These are phyloP conservation scores for Rauvolfia tetraphylla DNA, from an alignment of 257 asterid genomes.

Conservation along the genomic window DNA sequence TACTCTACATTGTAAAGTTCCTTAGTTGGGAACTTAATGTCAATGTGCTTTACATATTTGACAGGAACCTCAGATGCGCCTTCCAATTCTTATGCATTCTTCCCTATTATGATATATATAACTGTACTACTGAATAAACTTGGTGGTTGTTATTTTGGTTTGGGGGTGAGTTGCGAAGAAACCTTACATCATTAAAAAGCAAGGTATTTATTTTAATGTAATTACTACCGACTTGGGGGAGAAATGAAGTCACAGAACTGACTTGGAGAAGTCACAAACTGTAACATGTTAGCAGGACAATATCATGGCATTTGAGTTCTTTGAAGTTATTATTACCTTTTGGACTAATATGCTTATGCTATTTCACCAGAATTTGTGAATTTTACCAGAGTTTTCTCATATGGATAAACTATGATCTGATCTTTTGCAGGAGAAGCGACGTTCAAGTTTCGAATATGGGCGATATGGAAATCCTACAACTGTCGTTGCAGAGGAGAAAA, in stretches of 20 bases:
- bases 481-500: slow-evolving; percentile 77
- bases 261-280: background rate
- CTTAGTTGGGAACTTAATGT: background rate
- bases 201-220: background rate
- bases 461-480: slow-evolving; percentile 92
- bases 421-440: slow-evolving; percentile 67
- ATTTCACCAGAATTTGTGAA: background rate
- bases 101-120: too few relatives aligned
- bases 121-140: too few relatives aligned
- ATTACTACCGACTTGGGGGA: too few relatives aligned
- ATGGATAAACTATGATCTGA: background rate
- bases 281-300: too few relatives aligned
- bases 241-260: too few relatives aligned
- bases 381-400: background rate
- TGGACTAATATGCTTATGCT: background rate
- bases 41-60: too few relatives aligned
- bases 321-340: background rate
- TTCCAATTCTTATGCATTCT: too few relatives aligned
- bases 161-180: too few relatives aligned
- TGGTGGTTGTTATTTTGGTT: too few relatives aligned
- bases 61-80: too few relatives aligned
- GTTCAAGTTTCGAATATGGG: slow-evolving; percentile 80
- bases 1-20: slow-evolving; percentile 17
- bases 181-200: background rate
- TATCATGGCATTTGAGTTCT: background rate